These are phyloP conservation scores for Saccharomycopsis sp. DNA, from an alignment of 805 yeast genomes.

Conservation along the genomic window DNA sequence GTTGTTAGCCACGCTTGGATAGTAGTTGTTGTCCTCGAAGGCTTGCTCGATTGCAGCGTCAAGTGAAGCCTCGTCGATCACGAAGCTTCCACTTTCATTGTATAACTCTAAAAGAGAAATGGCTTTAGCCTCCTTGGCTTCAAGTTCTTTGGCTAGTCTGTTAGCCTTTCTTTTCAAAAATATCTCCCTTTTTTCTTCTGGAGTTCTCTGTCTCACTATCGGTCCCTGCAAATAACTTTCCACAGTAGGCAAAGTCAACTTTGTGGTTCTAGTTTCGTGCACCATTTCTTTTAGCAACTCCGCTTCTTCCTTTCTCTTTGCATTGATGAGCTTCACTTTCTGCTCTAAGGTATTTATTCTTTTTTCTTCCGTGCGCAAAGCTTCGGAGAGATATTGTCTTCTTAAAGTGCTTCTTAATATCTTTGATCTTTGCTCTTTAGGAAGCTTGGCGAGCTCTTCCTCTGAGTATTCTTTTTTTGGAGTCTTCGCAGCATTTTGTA, in stretches of 20 bases:
- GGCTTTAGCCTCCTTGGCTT: conserved; percentile 46
- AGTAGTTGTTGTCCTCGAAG: conserved; percentile 27
- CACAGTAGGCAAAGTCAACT: conserved; percentile 73
- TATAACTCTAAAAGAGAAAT: conserved; percentile 59
- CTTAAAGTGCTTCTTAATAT: conserved; percentile 56
- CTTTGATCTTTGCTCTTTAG: conserved; percentile 32
- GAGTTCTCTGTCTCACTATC: conserved; percentile 64
- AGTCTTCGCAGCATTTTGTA: conserved; percentile 43
- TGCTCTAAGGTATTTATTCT: conserved; percentile 34
- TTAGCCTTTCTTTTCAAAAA: conserved; percentile 59
- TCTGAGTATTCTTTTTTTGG: conserved; percentile 33
- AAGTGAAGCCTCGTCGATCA: conserved; percentile 64
- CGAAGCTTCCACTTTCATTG: conserved; percentile 61
- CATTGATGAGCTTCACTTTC: conserved; percentile 29
- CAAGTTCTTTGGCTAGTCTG: conserved; percentile 49
- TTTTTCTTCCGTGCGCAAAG: conserved; percentile 49
- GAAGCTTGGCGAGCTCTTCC: conserved; percentile 31
- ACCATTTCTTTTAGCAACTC: conserved; percentile 28
- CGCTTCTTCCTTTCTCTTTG: conserved; percentile 25
- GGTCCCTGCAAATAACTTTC: conserved; percentile 62
- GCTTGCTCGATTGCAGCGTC: conserved; percentile 52
- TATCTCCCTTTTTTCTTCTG: conserved; percentile 55
- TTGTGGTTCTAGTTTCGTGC: conserved; percentile 35
- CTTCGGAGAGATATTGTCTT: conserved; percentile 59
- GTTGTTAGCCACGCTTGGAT: conserved; percentile 5